Evolutionary conservation across 768 basidiomycete genomes (phyloP).

Genomic region (Melanogaster broomeanus): DNA sequence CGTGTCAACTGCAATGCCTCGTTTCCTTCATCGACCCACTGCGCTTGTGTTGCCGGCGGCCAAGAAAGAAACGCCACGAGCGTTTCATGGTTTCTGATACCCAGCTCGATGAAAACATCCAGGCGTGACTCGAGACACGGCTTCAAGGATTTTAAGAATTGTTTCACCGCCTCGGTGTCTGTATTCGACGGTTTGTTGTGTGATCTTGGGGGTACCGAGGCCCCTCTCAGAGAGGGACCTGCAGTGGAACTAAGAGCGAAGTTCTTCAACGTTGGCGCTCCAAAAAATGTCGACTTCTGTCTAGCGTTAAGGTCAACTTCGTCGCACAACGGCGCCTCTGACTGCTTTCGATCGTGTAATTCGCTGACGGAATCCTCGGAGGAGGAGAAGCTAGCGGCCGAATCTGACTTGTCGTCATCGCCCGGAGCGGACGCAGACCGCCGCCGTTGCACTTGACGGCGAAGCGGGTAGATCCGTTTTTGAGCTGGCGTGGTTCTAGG

Average conservation of each 20-base stretch:
- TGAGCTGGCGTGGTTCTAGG: background rate
- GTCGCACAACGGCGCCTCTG: background rate
- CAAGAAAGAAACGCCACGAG: constrained; percentile 25
- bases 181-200: background rate
- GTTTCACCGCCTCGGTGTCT: background rate
- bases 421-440: background rate
- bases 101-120: constrained; percentile 19
- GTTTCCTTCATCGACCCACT: constrained; percentile 17
- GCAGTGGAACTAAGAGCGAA: background rate
- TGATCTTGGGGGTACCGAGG: background rate
- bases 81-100: constrained; percentile 21
- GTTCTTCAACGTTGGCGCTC: background rate
- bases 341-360: background rate
- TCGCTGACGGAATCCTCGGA: background rate
- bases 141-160: constrained; percentile 20
- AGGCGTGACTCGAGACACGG: constrained; percentile 23
- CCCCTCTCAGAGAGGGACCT: background rate
- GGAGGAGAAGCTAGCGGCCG: background rate
- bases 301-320: background rate
- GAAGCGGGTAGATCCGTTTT: background rate
- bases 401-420: background rate
- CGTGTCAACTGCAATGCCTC: constrained; percentile 15
- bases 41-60: constrained; percentile 12
- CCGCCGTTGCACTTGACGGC: background rate
- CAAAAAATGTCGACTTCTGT: background rate